Percentiles rank a stretch among this genome's conserved stretches.
These are phyloP conservation scores for Zygosaccharomyces siamensis DNA, from an alignment of 805 yeast species.

Conservation along the genomic window DNA sequence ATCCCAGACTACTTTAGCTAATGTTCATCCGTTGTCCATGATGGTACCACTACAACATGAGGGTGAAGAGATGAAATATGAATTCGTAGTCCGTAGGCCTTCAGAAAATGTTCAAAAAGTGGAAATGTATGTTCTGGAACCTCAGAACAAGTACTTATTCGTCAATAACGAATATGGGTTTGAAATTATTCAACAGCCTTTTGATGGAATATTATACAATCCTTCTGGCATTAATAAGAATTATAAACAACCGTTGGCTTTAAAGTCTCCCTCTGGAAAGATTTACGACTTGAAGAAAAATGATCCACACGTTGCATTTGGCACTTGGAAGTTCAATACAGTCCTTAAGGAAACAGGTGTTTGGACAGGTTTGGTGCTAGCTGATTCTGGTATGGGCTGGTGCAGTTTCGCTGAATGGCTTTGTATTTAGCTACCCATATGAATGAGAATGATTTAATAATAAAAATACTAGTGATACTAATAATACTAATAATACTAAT, in stretches of 20 bases:
- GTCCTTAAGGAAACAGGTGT: conserved; percentile 67
- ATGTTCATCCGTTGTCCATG: conserved; percentile 63
- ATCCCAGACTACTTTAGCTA: conserved; percentile 49
- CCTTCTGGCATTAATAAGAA: conserved; percentile 25
- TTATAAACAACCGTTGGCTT: conserved; percentile 51
- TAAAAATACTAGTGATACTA: background rate
- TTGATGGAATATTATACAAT: conserved; percentile 42
- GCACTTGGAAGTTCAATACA: conserved; percentile 56
- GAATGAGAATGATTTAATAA: background rate
- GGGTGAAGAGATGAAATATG: conserved; percentile 55
- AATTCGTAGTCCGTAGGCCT: conserved; percentile 68
- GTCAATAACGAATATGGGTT: conserved; percentile 60
- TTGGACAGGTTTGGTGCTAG: conserved; percentile 79
- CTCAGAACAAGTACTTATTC: conserved; percentile 65
- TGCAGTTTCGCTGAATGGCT: conserved; percentile 90
- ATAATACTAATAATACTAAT: background rate
- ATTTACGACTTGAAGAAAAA: conserved; percentile 53
- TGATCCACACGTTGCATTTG: conserved; percentile 45
- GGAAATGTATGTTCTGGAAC: conserved; percentile 79
- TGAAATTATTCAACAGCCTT: conserved; percentile 56
- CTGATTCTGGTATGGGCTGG: conserved; percentile 75
- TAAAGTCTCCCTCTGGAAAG: conserved; percentile 84
- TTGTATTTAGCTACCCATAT: conserved; percentile 37
- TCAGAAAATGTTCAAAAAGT: conserved; percentile 61
- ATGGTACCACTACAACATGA: conserved; percentile 71